Conservation (phyloP, 1,284 basidiomycete species). For the Rhizoctonia solani region DNA sequence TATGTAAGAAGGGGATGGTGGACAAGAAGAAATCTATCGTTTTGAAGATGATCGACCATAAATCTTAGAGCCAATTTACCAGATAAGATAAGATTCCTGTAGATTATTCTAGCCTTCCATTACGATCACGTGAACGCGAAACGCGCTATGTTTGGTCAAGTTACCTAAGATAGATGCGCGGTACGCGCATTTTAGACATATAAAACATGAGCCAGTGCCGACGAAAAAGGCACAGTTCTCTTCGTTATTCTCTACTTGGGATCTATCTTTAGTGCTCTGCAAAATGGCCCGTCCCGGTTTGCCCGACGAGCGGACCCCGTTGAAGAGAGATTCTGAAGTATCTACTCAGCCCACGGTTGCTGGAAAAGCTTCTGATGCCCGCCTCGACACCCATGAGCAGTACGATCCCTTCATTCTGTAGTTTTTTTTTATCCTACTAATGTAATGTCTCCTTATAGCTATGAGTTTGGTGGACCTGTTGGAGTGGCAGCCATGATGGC, state of each 20-base stretch:
- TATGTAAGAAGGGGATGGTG: neutral
- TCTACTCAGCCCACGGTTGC: slow-evolving; percentile 2
- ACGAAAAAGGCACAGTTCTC: no score
- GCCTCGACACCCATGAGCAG: slow-evolving; percentile 16
- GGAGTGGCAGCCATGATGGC: slow-evolving; percentile 94
- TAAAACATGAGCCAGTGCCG: neutral
- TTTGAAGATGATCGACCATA: neutral
- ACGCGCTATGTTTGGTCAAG: slow-evolving; percentile 17
- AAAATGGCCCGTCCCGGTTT: neutral
- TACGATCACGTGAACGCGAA: slow-evolving; percentile 4
- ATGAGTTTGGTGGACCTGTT: slow-evolving; percentile 94
- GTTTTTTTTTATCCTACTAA: neutral
- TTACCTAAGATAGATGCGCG: neutral
- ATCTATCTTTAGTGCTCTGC: neutral
- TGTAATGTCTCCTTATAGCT: slow-evolving; percentile 52
- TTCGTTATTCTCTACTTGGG: no score
- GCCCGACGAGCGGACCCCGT: slow-evolving; percentile 19
- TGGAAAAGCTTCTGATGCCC: slow-evolving; percentile 15
- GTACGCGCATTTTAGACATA: slow-evolving; percentile 7
- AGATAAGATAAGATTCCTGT: slow-evolving; percentile 1
- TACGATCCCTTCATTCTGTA: no score
- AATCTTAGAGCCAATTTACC: no score
- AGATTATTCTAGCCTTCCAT: neutral
- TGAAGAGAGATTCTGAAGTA: neutral
- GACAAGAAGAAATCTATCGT: neutral